Percentiles rank a stretch among this genome's conserved stretches.
Conservation (phyloP, 495 filamentous ascomycete species). For the Viridothelium virens region DNA sequence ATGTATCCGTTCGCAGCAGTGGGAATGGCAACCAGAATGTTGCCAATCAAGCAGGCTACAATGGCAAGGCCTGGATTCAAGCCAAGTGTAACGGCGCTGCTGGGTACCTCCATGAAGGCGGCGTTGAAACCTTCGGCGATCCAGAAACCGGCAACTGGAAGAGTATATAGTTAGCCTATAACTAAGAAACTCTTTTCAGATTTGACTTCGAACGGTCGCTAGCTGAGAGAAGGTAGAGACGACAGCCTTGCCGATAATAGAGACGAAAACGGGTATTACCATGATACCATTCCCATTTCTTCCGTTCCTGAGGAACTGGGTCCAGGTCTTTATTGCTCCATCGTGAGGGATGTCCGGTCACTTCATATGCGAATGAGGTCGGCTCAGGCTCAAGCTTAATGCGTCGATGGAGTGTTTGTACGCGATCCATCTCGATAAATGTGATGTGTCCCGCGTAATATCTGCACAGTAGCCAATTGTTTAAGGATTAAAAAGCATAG, state of each 20-base stretch:
- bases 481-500: not conserved
- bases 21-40: conserved; percentile 17
- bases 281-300: conserved; percentile 25
- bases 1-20: conserved; percentile 13
- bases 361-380: conserved; percentile 18
- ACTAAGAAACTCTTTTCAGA: not conserved
- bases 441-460: not conserved
- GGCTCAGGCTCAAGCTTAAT: conserved; percentile 17
- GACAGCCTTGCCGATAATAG: not conserved
- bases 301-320: conserved; percentile 16
- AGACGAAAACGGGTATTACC: conserved; percentile 7
- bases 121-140: conserved; percentile 22
- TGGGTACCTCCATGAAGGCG: conserved; percentile 16
- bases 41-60: conserved; percentile 19
- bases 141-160: conserved; percentile 20
- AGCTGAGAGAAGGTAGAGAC: not conserved
- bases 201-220: not conserved
- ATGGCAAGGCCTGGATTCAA: conserved; percentile 20
- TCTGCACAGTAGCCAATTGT: not conserved
- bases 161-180: not conserved
- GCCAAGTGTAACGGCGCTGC: conserved; percentile 14
- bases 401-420: not conserved
- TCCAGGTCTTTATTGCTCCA: conserved; percentile 22
- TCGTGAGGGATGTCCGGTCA: conserved; percentile 9
- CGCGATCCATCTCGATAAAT: conserved; percentile 10